Conservation (phyloP, 768 basidiomycete genomes). For the Mycena galericulata region DNA sequence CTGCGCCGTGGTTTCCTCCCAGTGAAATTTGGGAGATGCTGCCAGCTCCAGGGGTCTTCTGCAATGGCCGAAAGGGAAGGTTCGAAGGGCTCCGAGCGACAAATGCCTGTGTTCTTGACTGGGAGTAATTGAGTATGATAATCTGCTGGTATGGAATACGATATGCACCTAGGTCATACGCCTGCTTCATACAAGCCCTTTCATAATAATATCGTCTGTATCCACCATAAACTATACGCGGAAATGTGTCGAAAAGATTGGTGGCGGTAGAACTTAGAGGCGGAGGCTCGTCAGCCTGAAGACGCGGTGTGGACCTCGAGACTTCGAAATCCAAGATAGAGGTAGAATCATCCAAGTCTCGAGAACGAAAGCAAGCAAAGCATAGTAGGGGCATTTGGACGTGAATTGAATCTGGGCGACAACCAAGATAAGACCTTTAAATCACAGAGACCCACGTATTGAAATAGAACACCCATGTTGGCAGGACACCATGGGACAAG, state of each 20-base stretch:
- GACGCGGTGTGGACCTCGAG: slow-evolving; percentile 2
- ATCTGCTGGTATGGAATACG: no score
- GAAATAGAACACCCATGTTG: slow-evolving; percentile 1
- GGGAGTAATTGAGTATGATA: not conserved
- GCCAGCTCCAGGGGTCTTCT: slow-evolving; percentile 33
- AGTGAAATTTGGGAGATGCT: slow-evolving; percentile 22
- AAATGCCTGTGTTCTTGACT: not conserved
- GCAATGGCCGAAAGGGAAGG: slow-evolving; percentile 15
- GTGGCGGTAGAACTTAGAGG: slow-evolving; percentile 3
- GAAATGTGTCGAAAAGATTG: slow-evolving; percentile 33
- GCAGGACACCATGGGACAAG: not conserved
- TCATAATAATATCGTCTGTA: slow-evolving; percentile 34
- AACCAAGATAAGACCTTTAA: slow-evolving; percentile 21
- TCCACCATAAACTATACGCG: slow-evolving; percentile 28
- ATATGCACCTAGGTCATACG: no score
- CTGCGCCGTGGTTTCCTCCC: slow-evolving; percentile 12
- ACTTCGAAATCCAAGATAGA: slow-evolving; percentile 12
- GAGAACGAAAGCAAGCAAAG: slow-evolving; percentile 8
- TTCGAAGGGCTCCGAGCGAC: not conserved
- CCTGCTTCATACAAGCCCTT: not conserved
- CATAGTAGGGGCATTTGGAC: slow-evolving; percentile 13
- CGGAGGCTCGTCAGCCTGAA: slow-evolving; percentile 20
- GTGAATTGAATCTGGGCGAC: no score
- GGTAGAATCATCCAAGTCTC: not conserved
- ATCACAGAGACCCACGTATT: not conserved